phyloP scores from a whole-genome alignment of 768 basidiomycete genomes.

The Russula compacta region DNA sequence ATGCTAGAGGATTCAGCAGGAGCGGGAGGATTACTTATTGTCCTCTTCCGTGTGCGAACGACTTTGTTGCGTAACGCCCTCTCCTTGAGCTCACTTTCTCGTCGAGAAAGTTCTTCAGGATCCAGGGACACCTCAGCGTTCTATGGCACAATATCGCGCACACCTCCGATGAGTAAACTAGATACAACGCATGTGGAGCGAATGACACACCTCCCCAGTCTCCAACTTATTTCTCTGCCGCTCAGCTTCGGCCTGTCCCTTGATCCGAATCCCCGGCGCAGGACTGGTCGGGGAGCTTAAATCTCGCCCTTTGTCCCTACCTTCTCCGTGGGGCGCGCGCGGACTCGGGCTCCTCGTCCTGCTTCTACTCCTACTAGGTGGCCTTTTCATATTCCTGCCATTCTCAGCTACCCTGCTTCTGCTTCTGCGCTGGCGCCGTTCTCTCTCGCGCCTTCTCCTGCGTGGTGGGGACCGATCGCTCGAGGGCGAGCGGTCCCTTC shows the following conservation, averaged over 20 bases:
- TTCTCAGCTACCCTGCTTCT: constrained; percentile 11
- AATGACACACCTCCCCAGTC: constrained; percentile 22
- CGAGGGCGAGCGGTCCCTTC: constrained; percentile 25
- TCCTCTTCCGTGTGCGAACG: constrained; percentile 51
- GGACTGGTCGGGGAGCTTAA: constrained; percentile 25
- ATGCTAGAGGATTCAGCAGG: background rate
- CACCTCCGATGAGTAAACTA: background rate
- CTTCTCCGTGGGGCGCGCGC: constrained; percentile 13
- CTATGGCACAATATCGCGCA: background rate
- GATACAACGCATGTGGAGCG: background rate
- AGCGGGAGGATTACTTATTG: background rate
- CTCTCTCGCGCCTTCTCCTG: constrained; percentile 6
- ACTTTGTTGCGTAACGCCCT: constrained; percentile 78
- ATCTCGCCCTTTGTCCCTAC: constrained; percentile 19
- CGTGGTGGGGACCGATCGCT: constrained; percentile 28
- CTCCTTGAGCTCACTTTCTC: constrained; percentile 78
- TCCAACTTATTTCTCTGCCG: constrained; percentile 46
- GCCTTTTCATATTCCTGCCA: background rate
- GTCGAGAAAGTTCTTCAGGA: constrained; percentile 44
- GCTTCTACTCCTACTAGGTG: constrained; percentile 11
- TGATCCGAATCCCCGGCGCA: constrained; percentile 58
- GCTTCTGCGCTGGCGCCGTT: constrained; percentile 9
- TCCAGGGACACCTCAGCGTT: constrained; percentile 19
- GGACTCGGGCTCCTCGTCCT: constrained; percentile 9
- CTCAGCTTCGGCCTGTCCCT: constrained; percentile 58